Evolutionary conservation across 345 rosid genomes (phyloP).

Genomic region (Citrus trifoliata): DNA sequence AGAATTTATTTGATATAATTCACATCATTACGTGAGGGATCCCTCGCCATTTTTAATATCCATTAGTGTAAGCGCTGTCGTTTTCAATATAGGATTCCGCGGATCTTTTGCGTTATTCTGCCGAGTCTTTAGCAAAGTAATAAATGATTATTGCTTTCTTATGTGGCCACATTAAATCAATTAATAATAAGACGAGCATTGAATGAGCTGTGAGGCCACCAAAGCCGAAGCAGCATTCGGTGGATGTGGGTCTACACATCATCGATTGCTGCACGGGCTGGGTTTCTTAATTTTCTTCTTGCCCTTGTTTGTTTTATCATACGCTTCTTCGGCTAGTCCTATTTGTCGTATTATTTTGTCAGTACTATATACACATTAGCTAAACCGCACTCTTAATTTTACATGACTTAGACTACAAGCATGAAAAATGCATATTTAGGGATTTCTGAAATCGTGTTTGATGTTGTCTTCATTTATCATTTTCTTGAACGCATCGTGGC

Average conservation of each 20-base stretch:
- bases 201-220: neutral
- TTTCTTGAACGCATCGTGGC: neutral
- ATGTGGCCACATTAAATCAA: neutral
- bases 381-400: neutral
- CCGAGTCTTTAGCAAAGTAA: neutral
- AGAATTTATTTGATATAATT: too few species aligned
- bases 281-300: neutral
- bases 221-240: too few species aligned
- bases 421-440: neutral
- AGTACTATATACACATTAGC: too few species aligned
- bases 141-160: too few species aligned
- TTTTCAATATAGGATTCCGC: neutral
- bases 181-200: neutral
- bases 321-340: too few species aligned
- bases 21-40: too few species aligned
- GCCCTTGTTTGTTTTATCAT: too few species aligned
- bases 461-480: neutral
- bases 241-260: neutral
- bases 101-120: slow-evolving; percentile 4
- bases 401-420: neutral
- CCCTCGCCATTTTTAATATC: too few species aligned
- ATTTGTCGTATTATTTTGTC: too few species aligned
- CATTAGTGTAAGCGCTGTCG: neutral
- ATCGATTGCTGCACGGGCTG: neutral
- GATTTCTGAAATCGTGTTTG: neutral